A percentile compares a stretch with the other conserved stretches of the same genome.
Evolutionary conservation across 2,329 filamentous ascomycete genomes (phyloP).

Genomic region (Colletotrichum sojae): DNA sequence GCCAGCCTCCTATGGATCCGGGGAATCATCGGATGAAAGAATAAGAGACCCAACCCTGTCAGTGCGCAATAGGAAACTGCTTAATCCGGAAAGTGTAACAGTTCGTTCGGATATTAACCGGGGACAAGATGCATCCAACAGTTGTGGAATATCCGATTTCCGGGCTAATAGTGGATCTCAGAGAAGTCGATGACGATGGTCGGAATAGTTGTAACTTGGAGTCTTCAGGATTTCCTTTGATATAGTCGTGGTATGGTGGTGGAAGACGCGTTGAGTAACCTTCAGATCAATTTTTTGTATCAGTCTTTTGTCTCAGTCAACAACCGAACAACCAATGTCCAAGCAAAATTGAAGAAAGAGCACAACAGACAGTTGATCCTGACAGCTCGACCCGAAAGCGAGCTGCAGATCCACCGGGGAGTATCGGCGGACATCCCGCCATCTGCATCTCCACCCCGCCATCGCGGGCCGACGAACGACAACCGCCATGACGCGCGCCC

Average conservation of each 20-base stretch:
- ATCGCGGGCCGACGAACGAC: slow-evolving; percentile 2
- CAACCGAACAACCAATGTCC: no score
- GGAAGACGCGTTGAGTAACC: no score
- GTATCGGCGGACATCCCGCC: neutral
- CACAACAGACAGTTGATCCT: neutral
- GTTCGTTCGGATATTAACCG: neutral
- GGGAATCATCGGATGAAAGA: neutral
- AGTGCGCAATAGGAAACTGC: neutral
- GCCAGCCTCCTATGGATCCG: neutral
- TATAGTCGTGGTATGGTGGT: no score
- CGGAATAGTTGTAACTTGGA: no score
- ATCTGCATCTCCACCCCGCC: neutral
- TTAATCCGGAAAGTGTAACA: neutral
- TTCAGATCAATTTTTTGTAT: no score
- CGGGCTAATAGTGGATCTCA: no score
- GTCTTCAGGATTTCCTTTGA: no score
- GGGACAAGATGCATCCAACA: neutral
- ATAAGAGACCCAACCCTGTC: neutral
- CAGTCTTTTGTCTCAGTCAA: no score
- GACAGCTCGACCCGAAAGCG: neutral
- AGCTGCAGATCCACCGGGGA: neutral
- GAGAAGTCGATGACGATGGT: neutral
- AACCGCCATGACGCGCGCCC: neutral
- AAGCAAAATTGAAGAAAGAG: neutral
- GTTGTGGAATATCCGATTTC: no score